Conservation (phyloP, 768 basidiomycete species). For the Kwoniella sp. region DNA sequence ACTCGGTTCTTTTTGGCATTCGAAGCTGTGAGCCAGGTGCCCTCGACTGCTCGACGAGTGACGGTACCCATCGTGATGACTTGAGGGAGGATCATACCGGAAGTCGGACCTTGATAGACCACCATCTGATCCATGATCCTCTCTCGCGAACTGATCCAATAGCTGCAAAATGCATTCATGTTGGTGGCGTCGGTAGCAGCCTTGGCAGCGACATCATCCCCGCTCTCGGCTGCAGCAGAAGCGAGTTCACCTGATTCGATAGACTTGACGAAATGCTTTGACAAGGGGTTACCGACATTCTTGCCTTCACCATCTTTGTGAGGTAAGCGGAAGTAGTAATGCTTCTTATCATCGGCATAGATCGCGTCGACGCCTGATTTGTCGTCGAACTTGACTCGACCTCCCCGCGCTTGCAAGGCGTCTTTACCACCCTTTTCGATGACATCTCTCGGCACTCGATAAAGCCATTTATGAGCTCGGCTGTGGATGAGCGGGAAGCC, state of each 20-base stretch:
- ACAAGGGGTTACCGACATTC: constrained; percentile 90
- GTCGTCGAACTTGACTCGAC: constrained; percentile 18
- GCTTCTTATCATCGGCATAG: constrained; percentile 60
- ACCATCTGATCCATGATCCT: constrained; percentile 91
- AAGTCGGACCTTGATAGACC: constrained; percentile 64
- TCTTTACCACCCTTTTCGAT: constrained; percentile 11
- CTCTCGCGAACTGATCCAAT: constrained; percentile 95
- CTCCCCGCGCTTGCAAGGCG: constrained; percentile 12
- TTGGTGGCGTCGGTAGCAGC: constrained; percentile 82
- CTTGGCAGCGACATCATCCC: constrained; percentile 54
- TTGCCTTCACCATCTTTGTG: constrained; percentile 93
- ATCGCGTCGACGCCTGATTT: constrained; percentile 20
- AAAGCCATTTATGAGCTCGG: constrained; percentile 86
- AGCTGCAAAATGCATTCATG: constrained; percentile 91
- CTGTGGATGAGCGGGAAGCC: constrained; percentile 82
- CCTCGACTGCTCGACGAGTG: constrained; percentile 94
- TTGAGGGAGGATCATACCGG: constrained; percentile 88
- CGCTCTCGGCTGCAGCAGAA: constrained; percentile 64
- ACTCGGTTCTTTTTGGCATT: constrained; percentile 97
- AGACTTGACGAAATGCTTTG: constrained; percentile 84
- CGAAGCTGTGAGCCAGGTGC: constrained; percentile 96
- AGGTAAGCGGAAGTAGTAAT: constrained; percentile 83
- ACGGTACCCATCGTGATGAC: constrained; percentile 99
- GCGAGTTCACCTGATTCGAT: constrained; percentile 83
- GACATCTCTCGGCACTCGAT: constrained; percentile 65